Evolutionary conservation across 1,284 basidiomycete species (phyloP), one percentile per base, ranked within the genome.

Genomic region (Cerrena zonata): DNA sequence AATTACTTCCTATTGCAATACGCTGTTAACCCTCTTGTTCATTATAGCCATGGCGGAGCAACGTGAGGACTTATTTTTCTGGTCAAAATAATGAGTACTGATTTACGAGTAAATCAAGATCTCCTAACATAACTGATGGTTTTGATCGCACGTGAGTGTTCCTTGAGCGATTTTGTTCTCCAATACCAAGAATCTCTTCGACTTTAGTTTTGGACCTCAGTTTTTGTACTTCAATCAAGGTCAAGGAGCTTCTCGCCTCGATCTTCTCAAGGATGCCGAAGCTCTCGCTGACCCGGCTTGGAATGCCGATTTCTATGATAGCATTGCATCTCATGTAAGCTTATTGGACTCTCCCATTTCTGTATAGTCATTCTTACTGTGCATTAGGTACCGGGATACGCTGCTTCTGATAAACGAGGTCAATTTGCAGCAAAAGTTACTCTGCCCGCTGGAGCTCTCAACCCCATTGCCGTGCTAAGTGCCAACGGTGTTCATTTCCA

Each of bases 231-330:
- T 65, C 49, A 65, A 65, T 38, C 55, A 58, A 12, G 60, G 56
- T 4, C 30, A 38, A 26, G 47, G 49, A 24, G 44, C 49, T 5
- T 22, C 41, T 22, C 41, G 4, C 4, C 4, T 49, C 26, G 10
- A 36, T 15, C 54, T 59, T 3, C 30, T 57, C 2, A 47, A 53
- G 2, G 62, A 64, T 41, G 64, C 64, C 18, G 60, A 65, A 27
- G n/a, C 26, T 13, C 53, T 51, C n/a, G 64, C 64, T 2, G 58
- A 62, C 23, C 60, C 61, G 3, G 39, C 55, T 10, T 64, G 61
- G 64, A 64, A 63, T 42, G 55, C 57, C 5, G 49, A 54, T 2
- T 65, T 65, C 52, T 65, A 65, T 50, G 63, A 65, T 49, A 55
- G 57, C 19, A 61, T 65, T 24, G 58, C 64, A 7, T 50, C 60